Percentiles rank a stretch among this genome's conserved stretches.
These are phyloP conservation scores for Syzygium jambos DNA, from an alignment of 345 rosid species.

Conservation along the genomic window DNA sequence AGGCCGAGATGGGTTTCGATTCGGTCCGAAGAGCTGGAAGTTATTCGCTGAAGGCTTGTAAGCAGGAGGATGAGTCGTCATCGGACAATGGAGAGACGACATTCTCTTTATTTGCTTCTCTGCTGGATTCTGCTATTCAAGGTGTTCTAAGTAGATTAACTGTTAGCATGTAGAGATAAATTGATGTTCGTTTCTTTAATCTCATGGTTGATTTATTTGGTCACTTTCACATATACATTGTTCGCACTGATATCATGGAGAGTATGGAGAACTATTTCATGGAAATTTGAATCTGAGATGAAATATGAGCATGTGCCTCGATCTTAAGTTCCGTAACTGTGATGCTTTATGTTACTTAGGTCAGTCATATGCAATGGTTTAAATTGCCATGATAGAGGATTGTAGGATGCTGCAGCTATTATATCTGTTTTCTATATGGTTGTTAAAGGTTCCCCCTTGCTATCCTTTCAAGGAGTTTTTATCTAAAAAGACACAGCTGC, in stretches of 20 bases:
- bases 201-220: neutral
- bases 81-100: conserved; percentile 64
- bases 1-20: conserved; percentile 29
- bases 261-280: neutral
- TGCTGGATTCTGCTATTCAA: conserved; percentile 82
- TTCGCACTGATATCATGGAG: neutral
- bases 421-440: neutral
- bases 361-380: neutral
- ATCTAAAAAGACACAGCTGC: neutral
- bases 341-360: neutral
- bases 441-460: neutral
- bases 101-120: conserved; percentile 73
- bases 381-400: neutral
- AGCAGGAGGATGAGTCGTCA: conserved; percentile 70
- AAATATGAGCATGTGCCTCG: neutral
- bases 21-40: conserved; percentile 40
- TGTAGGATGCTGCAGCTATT: neutral
- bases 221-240: neutral
- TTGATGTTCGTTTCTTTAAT: neutral
- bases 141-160: conserved; percentile 27
- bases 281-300: neutral
- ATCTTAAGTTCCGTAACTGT: neutral
- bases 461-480: neutral
- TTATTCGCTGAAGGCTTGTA: conserved; percentile 64
- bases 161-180: neutral